Percentiles rank a stretch among this genome's conserved stretches.
Conservation (phyloP, 208 protist genomes). For the Leishmania braziliensis region DNA sequence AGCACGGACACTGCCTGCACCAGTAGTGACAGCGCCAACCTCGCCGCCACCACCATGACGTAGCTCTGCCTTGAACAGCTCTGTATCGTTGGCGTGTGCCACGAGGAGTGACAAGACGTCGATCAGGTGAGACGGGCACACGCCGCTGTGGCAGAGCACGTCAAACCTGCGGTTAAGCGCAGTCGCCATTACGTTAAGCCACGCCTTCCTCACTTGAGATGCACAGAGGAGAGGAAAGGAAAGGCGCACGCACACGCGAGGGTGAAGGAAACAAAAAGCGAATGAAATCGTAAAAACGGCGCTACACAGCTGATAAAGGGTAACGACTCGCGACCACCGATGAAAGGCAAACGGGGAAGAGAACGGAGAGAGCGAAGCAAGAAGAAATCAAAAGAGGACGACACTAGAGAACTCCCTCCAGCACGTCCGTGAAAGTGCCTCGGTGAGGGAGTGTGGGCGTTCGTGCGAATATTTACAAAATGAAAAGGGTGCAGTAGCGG, state of each 20-base stretch:
- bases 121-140: slow-evolving; percentile 66
- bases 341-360: not conserved
- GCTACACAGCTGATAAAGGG: not conserved
- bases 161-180: slow-evolving; percentile 73
- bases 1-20: not conserved
- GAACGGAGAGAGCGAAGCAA: not conserved
- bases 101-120: slow-evolving; percentile 77
- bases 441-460: not conserved
- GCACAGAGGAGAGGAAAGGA: not conserved
- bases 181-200: slow-evolving; percentile 37
- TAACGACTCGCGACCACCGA: not conserved
- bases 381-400: not conserved
- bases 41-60: slow-evolving; percentile 10
- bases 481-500: not conserved
- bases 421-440: not conserved
- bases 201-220: not conserved
- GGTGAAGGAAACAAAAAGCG: not conserved
- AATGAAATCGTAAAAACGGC: not conserved
- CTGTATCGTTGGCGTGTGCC: slow-evolving; percentile 80
- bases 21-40: not conserved
- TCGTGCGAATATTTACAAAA: not conserved
- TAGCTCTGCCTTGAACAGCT: slow-evolving; percentile 72
- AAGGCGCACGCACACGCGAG: not conserved
- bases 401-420: not conserved
- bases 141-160: slow-evolving; percentile 58